A percentile compares a stretch with the other conserved stretches of the same genome.
phyloP scores from a whole-genome alignment of 2,329 filamentous ascomycete species.

The Coniochaeta sp. region DNA sequence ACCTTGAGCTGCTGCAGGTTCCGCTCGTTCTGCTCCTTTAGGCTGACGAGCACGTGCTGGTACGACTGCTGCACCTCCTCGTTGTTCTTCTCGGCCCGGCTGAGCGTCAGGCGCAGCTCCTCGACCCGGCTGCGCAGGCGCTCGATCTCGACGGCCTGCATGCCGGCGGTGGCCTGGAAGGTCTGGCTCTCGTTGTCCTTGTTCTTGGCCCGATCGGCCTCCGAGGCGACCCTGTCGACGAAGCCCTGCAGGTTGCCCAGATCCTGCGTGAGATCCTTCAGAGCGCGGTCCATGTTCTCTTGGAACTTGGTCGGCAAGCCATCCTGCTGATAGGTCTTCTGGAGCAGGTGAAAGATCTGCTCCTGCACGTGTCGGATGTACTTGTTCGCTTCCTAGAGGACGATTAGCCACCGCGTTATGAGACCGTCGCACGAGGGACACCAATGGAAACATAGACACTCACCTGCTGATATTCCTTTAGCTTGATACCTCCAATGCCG shows the following conservation, averaged over 20 bases:
- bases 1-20: neutral
- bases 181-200: neutral
- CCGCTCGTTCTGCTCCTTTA: neutral
- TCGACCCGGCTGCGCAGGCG: neutral
- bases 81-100: neutral
- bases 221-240: neutral
- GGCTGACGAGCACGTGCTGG: neutral
- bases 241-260: neutral
- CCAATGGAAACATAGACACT: neutral
- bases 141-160: constrained; percentile 1
- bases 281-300: neutral
- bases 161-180: neutral
- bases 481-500: neutral
- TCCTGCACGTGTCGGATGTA: neutral
- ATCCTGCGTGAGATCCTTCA: neutral
- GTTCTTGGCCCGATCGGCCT: neutral
- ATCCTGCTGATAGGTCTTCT: neutral
- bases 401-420: neutral
- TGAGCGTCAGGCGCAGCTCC: neutral
- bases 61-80: constrained; percentile 1
- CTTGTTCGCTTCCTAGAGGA: neutral
- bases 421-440: neutral
- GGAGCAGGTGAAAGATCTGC: neutral
- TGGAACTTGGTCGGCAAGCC: neutral
- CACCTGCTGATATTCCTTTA: neutral